Base-by-base conservation (phyloP, 2,329 filamentous ascomycete genomes). In the Fusarium xyrophilum region DNA sequence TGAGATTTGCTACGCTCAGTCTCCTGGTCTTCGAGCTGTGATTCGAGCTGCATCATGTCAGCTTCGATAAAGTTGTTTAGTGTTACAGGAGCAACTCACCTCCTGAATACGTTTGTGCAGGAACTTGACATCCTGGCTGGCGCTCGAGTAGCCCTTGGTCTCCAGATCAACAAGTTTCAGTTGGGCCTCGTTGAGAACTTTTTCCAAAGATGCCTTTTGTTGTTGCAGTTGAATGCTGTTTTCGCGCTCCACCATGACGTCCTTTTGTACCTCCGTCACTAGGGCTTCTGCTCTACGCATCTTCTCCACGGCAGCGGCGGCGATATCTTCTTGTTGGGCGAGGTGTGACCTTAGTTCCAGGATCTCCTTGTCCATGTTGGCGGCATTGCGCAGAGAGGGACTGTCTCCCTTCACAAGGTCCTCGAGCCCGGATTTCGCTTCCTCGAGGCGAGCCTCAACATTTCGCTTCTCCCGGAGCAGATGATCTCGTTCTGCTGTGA, bases 81-180 rank as follows among this genome's bases (percentile, higher is more conserved):
- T 55, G 40, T 14, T 35, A 32, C 50, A 30, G 44, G 6, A 15
- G 15, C 13, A 9, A 78, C 88, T 86, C 84, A 97, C 94, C 86
- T 98, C 95, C 82, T 97, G 93, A 70, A 99, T 93, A 52, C 95
- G 89, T 76, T 93, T 95, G 80, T 97, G 92, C 74, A 98, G 81
- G 82, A 97, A 98, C 75, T 96, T 91, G 71, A 98, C 93, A 79
- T 98, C 95, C 74, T 97, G 93, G 78, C 94, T 97, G 27, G 92
- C 92, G 69, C 91, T 96, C 23, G 94, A 96, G 81, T 97, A 98
- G 55, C 94, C 93, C 83, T 98, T 98, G 43, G 96, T 98, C 82
- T 99, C 95, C 12, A 98, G 85, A 77, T 98, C 96, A 54, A 99
- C 91, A 58, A 97, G 88, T 75, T 89, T 89, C 55, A 98, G 87